Evolutionary conservation across 2,329 filamentous ascomycete species (phyloP), one percentile per base, ranked within the genome.

Genomic region (Sporothrix pallida): DNA sequence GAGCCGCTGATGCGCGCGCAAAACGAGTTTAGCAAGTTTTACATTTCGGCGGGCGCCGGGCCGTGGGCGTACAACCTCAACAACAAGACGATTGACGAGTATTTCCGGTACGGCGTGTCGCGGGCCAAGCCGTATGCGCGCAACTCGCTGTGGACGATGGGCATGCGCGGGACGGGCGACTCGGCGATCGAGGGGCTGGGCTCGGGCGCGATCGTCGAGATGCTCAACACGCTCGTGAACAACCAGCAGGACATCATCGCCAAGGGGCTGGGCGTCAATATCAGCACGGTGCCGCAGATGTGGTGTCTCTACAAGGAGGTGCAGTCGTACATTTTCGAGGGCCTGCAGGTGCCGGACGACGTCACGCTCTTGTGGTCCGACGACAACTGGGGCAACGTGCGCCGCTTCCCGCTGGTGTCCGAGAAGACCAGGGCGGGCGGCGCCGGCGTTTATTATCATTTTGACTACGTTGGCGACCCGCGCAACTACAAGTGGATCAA

Each of bases 231-330:
- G 20, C 85, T 92, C 37, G 89, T 93, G 2, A 77, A 83, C 2
- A 86, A 88, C 46, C 90, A 93, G 79, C 85, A 88, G 69, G 79
- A 85, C 10, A 90, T 90, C 73, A 83, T 91, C 60, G 83, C 82
- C 23, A 84, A 87, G 2, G 87, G 91, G 0, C 86, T 91, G 60
- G 84, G 76, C 5, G 81, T 84, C 2, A 80, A 87, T 63, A 83
- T 87, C 52, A 80, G 84, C 3, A 82, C 85, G 1, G 86, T 91
- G 0, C 90, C 91, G 6, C 91, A 93, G 80, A 86, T 90, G 81
- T 93, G 91, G 90, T 92, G 90, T 77, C 81, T 93, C 75, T 93
- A 93, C 81, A 93, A 92, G 79, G 91, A 93, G 79, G 90, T 93
- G 1, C 90, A 91, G 81, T 87, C 87, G 7, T 93, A 93, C 79